Conservation (phyloP, 352 stramenopile species). For the Globisporangium megalacanthum region DNA sequence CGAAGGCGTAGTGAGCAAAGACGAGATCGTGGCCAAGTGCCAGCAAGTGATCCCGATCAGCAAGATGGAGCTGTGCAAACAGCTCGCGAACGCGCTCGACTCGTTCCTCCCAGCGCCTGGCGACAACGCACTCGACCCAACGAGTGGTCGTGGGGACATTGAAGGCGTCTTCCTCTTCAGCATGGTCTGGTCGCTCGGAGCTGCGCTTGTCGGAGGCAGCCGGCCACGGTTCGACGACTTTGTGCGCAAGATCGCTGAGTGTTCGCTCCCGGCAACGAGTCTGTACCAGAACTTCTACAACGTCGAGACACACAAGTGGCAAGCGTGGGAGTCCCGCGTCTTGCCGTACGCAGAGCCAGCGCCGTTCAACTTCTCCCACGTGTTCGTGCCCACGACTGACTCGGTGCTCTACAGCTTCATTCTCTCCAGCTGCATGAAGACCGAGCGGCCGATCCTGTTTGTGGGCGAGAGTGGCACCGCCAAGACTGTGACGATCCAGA, state of each 20-base stretch:
- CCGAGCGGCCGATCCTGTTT: slow-evolving; percentile 89
- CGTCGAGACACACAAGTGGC: slow-evolving; percentile 86
- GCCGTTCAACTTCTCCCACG: slow-evolving; percentile 92
- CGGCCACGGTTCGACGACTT: slow-evolving; percentile 89
- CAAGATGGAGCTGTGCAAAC: slow-evolving; percentile 95
- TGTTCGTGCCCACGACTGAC: slow-evolving; percentile 95
- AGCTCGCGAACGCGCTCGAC: slow-evolving; percentile 91
- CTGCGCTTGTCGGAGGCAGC: slow-evolving; percentile 75
- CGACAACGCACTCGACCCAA: slow-evolving; percentile 36
- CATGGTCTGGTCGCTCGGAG: slow-evolving; percentile 91
- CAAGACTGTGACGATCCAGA: slow-evolving; percentile 95
- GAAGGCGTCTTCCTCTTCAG: slow-evolving; percentile 93
- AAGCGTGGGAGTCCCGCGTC: slow-evolving; percentile 84
- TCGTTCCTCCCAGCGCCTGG: slow-evolving; percentile 57
- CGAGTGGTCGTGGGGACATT: slow-evolving; percentile 49
- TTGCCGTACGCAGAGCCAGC: slow-evolving; percentile 87
- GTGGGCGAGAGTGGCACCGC: slow-evolving; percentile 93
- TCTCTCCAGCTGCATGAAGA: slow-evolving; percentile 81
- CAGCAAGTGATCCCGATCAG: slow-evolving; percentile 92
- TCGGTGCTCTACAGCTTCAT: slow-evolving; percentile 93
- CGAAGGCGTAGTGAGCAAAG: slow-evolving; percentile 82
- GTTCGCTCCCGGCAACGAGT: slow-evolving; percentile 62
- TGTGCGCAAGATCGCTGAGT: slow-evolving; percentile 82
- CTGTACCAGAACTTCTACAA: slow-evolving; percentile 92
- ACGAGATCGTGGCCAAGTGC: slow-evolving; percentile 87